Evolutionary conservation across 2,329 filamentous ascomycete species (phyloP).

Genomic region (Kalaharituber pfeilii): DNA sequence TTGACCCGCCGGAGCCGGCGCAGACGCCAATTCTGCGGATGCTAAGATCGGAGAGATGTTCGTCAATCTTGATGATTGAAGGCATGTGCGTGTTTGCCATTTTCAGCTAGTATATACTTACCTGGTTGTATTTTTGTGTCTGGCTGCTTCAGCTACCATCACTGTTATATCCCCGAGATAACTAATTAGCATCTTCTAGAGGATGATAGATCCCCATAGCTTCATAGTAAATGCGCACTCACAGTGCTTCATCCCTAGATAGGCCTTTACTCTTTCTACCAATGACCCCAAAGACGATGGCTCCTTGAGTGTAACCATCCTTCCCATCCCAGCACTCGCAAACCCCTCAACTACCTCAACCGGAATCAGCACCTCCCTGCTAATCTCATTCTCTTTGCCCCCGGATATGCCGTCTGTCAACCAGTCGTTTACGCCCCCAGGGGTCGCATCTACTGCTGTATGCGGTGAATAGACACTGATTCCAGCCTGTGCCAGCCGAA

Average conservation of each 20-base stretch:
- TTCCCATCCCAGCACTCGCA: conserved; percentile 20
- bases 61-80: not conserved
- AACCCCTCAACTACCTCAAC: conserved; percentile 16
- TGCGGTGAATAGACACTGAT: conserved; percentile 94
- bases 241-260: conserved; percentile 11
- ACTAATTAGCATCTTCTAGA: not conserved
- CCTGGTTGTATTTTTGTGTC: conserved; percentile 6
- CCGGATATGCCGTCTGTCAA: conserved; percentile 69
- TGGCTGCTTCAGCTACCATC: conserved; percentile 12
- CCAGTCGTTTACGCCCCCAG: conserved; percentile 81
- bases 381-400: conserved; percentile 22
- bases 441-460: conserved; percentile 78
- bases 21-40: conserved; percentile 20
- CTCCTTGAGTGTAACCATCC: conserved; percentile 18
- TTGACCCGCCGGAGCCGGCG: conserved; percentile 66
- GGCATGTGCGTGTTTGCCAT: too few relatives aligned
- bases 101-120: not conserved
- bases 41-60: not conserved
- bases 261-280: conserved; percentile 19
- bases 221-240: not conserved
- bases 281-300: conserved; percentile 9
- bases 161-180: conserved; percentile 6
- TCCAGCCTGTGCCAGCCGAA: conserved; percentile 65
- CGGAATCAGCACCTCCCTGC: conserved; percentile 13
- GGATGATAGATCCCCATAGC: not conserved